A percentile compares a stretch with the other conserved stretches of the same genome.
phyloP scores from a whole-genome alignment of 352 stramenopile genomes.

The Pythium dissotocum region DNA sequence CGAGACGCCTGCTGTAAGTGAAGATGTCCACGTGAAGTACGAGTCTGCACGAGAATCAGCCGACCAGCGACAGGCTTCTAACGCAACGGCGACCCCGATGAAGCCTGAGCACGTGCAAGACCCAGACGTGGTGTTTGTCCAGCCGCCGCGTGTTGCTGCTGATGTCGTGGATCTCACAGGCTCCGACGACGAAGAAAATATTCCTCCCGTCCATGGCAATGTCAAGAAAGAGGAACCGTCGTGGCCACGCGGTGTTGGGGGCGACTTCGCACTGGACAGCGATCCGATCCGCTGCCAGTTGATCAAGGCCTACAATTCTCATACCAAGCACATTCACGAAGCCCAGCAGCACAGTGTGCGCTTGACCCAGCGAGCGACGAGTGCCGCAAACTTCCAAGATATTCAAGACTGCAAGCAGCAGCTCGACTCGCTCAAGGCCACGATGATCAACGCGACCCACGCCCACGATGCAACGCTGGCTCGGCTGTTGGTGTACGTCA shows the following conservation, averaged over 20 bases:
- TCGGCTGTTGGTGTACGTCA: slow-evolving; percentile 48
- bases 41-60: not conserved
- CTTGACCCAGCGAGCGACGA: slow-evolving; percentile 16
- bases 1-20: not conserved
- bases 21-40: not conserved
- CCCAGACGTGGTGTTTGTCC: not conserved
- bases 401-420: slow-evolving; percentile 6
- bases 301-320: slow-evolving; percentile 59
- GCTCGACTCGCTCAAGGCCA: slow-evolving; percentile 20
- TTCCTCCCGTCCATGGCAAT: not conserved
- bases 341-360: slow-evolving; percentile 39
- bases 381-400: slow-evolving; percentile 7
- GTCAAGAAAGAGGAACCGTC: not conserved
- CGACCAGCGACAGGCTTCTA: too few species aligned
- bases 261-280: slow-evolving; percentile 28
- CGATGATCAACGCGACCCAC: slow-evolving; percentile 36
- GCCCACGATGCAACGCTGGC: slow-evolving; percentile 51
- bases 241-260: not conserved
- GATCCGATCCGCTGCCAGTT: slow-evolving; percentile 53
- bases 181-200: slow-evolving; percentile 22
- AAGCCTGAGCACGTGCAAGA: not conserved
- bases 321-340: slow-evolving; percentile 47
- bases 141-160: not conserved
- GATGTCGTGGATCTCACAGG: slow-evolving; percentile 36
- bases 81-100: too few species aligned